phyloP scores from a whole-genome alignment of 202 grass and related monocot genomes.

The Cymbopogon flexuosus region DNA sequence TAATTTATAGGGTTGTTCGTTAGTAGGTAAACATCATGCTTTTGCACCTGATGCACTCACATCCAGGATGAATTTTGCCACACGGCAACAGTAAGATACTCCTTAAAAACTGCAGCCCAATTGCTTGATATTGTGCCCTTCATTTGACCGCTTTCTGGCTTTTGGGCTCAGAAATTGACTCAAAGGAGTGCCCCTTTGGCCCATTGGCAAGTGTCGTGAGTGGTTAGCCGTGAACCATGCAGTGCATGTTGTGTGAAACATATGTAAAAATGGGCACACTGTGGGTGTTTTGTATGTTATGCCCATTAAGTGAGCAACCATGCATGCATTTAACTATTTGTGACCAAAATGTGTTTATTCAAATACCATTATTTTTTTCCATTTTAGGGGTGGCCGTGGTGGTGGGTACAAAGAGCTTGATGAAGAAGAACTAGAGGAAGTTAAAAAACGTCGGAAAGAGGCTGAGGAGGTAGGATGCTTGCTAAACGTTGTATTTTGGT shows the following conservation, averaged over 20 bases:
- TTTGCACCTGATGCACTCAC: background rate
- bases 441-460: conserved; percentile 65
- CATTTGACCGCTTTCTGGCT: background rate
- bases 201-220: background rate
- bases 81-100: background rate
- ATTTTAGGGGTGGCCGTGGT: conserved; percentile 77
- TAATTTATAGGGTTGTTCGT: too few relatives aligned
- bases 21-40: background rate
- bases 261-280: background rate
- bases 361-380: too few relatives aligned
- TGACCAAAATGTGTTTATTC: background rate
- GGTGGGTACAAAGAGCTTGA: conserved; percentile 97
- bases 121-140: background rate
- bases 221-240: background rate
- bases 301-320: background rate
- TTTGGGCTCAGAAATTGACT: background rate
- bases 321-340: background rate
- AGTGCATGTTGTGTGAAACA: background rate
- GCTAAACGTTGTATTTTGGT: background rate
- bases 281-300: background rate
- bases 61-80: background rate
- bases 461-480: conserved; percentile 65
- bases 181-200: background rate
- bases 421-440: conserved; percentile 97
- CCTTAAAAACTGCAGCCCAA: background rate